These are phyloP conservation scores for Epichloe sp. DNA, from an alignment of 2,329 filamentous ascomycete genomes.

Conservation along the genomic window DNA sequence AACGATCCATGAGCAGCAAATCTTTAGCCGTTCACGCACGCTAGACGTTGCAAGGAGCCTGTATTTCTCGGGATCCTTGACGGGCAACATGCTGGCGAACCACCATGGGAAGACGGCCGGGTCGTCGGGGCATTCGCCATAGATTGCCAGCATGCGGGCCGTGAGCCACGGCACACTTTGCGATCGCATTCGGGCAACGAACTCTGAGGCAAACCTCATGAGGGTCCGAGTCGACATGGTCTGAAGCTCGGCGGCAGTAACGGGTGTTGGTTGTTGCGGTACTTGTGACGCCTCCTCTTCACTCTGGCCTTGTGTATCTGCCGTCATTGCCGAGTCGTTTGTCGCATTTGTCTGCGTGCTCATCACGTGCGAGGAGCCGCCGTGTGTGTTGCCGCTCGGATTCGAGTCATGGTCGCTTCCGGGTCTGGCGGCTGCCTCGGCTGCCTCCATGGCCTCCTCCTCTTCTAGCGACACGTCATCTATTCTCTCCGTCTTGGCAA, in stretches of 20 bases:
- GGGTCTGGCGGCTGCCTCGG: slow-evolving; percentile 31
- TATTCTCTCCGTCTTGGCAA: slow-evolving; percentile 63
- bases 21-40: slow-evolving; percentile 70
- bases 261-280: background rate
- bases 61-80: slow-evolving; percentile 70
- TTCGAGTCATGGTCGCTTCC: background rate
- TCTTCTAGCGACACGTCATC: slow-evolving; percentile 73
- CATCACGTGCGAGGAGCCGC: background rate
- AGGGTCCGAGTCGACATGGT: slow-evolving; percentile 57
- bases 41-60: slow-evolving; percentile 58
- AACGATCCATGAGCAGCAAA: slow-evolving; percentile 66
- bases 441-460: slow-evolving; percentile 63
- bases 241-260: slow-evolving; percentile 9
- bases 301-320: background rate
- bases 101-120: slow-evolving; percentile 76
- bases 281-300: background rate
- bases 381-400: background rate
- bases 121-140: slow-evolving; percentile 66
- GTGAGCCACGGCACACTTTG: slow-evolving; percentile 64
- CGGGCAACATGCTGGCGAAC: slow-evolving; percentile 72
- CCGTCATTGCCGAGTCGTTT: background rate
- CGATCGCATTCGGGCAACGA: slow-evolving; percentile 55
- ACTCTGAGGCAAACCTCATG: slow-evolving; percentile 50
- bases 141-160: slow-evolving; percentile 56
- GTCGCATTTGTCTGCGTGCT: background rate